Conservation (phyloP, 345 rosid genomes). For the Melaleuca quinquenervia region DNA sequence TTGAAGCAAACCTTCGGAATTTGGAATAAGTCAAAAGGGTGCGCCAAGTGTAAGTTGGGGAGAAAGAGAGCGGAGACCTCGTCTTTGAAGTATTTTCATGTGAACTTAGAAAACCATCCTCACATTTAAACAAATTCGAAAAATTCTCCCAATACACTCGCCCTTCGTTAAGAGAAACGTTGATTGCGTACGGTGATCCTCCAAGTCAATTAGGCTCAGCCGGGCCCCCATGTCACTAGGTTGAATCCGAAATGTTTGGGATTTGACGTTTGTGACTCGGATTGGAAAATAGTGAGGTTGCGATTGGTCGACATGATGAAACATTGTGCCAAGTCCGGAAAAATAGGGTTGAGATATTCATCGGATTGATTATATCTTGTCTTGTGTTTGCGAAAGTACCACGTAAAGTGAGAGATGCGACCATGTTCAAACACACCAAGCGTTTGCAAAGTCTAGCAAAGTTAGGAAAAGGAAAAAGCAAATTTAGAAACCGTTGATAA, state of each 20-base stretch:
- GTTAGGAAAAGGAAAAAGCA: background rate
- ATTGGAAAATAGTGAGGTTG: background rate
- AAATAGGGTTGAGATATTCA: background rate
- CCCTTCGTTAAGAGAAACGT: no score
- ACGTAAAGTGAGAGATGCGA: no score
- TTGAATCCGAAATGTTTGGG: background rate
- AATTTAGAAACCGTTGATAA: background rate
- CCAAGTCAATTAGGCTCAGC: background rate
- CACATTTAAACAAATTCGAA: no score
- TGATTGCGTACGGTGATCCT: background rate
- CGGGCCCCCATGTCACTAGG: background rate
- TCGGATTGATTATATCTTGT: background rate
- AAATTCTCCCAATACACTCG: no score
- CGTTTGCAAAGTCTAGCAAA: no score
- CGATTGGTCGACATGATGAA: background rate
- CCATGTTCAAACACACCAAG: no score
- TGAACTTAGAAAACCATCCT: no score
- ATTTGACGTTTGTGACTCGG: background rate
- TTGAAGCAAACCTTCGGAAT: background rate
- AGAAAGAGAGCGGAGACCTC: background rate
- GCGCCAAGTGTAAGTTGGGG: background rate
- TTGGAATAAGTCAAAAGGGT: background rate
- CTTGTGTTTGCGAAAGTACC: background rate
- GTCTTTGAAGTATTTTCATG: no score
- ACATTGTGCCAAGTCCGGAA: background rate